Conservation (phyloP, 805 yeast genomes). For the Sugiyamaella americana region DNA sequence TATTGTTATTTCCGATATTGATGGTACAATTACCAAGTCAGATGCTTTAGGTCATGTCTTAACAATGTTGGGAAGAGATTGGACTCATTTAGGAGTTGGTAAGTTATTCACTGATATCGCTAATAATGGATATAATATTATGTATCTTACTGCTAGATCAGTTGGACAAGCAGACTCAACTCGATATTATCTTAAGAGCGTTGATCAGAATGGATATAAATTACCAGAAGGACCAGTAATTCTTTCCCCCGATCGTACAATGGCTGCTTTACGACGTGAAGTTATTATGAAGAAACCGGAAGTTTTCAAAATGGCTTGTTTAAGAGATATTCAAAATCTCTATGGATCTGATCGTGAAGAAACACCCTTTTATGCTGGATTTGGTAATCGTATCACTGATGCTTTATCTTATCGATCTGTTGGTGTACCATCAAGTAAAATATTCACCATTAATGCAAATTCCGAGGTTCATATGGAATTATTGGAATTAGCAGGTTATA, state of each 20-base stretch:
- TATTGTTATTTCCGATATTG: conserved; percentile 93
- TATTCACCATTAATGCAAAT: conserved; percentile 91
- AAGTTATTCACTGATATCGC: conserved; percentile 80
- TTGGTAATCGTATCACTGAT: conserved; percentile 94
- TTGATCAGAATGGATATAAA: conserved; percentile 66
- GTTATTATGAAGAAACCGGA: conserved; percentile 93
- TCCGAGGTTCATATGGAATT: conserved; percentile 98
- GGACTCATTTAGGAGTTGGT: conserved; percentile 98
- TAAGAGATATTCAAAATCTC: conserved; percentile 73
- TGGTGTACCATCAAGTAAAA: conserved; percentile 87
- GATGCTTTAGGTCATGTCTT: conserved; percentile 96
- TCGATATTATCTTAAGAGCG: conserved; percentile 69
- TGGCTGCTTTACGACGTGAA: conserved; percentile 89
- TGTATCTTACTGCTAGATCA: conserved; percentile 90
- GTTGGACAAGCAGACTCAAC: conserved; percentile 95
- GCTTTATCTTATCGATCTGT: conserved; percentile 92
- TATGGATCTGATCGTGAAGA: conserved; percentile 44
- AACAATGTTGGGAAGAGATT: conserved; percentile 89
- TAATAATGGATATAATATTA: conserved; percentile 83
- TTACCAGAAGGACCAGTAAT: conserved; percentile 92
- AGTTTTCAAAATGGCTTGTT: conserved; percentile 97
- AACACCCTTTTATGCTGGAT: conserved; percentile 79
- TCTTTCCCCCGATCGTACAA: conserved; percentile 89
- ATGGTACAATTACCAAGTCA: conserved; percentile 95
- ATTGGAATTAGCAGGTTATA: conserved; percentile 87